A percentile compares a stretch with the other conserved stretches of the same genome.
phyloP scores from a whole-genome alignment of 2,329 filamentous ascomycete genomes.

The Diaporthe eres region DNA sequence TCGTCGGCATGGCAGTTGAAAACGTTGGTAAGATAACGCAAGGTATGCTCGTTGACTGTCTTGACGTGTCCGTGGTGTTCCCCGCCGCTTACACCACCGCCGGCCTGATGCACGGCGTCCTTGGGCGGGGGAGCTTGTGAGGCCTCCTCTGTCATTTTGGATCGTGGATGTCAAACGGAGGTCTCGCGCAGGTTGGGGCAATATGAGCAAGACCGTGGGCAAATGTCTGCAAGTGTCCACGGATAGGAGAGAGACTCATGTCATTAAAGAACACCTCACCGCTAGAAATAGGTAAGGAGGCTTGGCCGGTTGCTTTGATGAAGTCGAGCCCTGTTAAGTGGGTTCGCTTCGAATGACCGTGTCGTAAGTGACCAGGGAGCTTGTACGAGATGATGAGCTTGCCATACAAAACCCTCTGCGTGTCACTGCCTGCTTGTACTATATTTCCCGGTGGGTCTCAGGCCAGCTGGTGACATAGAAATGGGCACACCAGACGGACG shows the following conservation, averaged over 20 bases:
- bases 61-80: constrained; percentile 54
- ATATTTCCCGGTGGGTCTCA: constrained; percentile 13
- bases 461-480: constrained; percentile 14
- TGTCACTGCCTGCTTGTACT: constrained; percentile 12
- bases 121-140: constrained; percentile 23
- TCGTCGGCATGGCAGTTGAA: constrained; percentile 60
- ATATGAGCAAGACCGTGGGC: background rate
- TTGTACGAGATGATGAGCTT: constrained; percentile 24
- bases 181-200: constrained; percentile 30
- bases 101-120: constrained; percentile 59
- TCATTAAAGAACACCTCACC: constrained; percentile 23
- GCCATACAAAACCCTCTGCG: constrained; percentile 32
- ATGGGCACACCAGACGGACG: constrained; percentile 10
- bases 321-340: constrained; percentile 30
- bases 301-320: constrained; percentile 29
- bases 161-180: constrained; percentile 32
- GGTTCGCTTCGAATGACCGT: constrained; percentile 32
- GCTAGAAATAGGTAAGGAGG: constrained; percentile 23
- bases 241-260: constrained; percentile 1
- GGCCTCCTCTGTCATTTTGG: constrained; percentile 44
- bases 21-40: constrained; percentile 61
- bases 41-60: constrained; percentile 56
- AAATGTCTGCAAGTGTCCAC: constrained; percentile 2
- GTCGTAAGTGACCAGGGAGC: constrained; percentile 29
- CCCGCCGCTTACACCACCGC: constrained; percentile 62